Conservation (phyloP, 2,329 filamentous ascomycete genomes). For the Ramularia collo-cygni region DNA sequence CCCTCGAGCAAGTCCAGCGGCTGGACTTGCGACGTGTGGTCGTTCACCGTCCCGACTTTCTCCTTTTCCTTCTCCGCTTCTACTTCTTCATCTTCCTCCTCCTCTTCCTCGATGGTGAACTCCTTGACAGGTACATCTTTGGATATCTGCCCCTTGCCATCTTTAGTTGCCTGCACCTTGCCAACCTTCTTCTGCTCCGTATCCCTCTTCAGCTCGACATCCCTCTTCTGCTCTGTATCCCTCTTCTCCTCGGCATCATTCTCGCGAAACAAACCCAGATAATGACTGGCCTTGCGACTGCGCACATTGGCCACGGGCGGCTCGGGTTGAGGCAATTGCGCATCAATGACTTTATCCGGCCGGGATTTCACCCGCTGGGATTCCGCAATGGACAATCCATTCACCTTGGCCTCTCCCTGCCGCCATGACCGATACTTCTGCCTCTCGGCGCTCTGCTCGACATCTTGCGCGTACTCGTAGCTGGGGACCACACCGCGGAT, state of each 20-base stretch:
- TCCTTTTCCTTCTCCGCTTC: constrained; percentile 31
- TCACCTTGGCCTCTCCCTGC: constrained; percentile 40
- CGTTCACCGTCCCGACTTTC: constrained; percentile 27
- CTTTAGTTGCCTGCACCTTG: constrained; percentile 5
- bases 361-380: constrained; percentile 28
- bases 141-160: constrained; percentile 8
- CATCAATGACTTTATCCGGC: constrained; percentile 57
- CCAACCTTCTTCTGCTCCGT: constrained; percentile 40
- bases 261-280: constrained; percentile 58
- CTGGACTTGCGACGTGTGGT: constrained; percentile 32
- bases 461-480: constrained; percentile 11
- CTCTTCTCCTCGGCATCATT: constrained; percentile 50
- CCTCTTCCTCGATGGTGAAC: constrained; percentile 28
- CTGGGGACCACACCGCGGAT: constrained; percentile 2
- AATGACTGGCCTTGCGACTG: constrained; percentile 60
- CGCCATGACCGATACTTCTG: constrained; percentile 44
- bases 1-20: constrained; percentile 49
- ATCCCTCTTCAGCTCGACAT: constrained; percentile 35
- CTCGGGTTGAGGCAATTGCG: constrained; percentile 53
- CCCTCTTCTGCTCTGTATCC: constrained; percentile 43
- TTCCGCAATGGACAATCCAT: constrained; percentile 32
- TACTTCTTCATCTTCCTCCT: constrained; percentile 27
- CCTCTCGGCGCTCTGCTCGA: constrained; percentile 35
- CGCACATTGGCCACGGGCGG: constrained; percentile 46
- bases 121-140: constrained; percentile 10